These are phyloP conservation scores for Pholiota microspora DNA, from an alignment of 768 basidiomycete species.

Conservation along the genomic window DNA sequence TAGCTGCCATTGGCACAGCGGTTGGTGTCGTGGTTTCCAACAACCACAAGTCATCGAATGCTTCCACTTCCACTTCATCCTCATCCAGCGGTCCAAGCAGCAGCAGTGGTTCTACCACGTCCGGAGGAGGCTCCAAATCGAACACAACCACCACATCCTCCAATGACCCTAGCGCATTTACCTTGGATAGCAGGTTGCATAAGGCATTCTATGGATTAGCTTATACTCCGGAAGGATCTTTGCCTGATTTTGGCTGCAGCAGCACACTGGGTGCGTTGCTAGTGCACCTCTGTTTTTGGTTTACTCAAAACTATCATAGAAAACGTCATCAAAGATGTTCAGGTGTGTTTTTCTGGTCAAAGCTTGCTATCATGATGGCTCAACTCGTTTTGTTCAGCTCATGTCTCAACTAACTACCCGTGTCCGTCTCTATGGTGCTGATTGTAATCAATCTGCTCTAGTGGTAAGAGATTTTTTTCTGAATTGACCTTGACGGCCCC, in stretches of 20 bases:
- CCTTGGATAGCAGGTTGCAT: slow-evolving; percentile 61
- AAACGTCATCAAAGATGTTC: slow-evolving; percentile 66
- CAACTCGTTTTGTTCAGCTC: slow-evolving; percentile 40
- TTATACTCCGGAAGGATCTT: slow-evolving; percentile 76
- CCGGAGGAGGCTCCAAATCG: neutral
- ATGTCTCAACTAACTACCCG: slow-evolving; percentile 83
- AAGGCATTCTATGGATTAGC: slow-evolving; percentile 84
- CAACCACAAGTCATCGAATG: slow-evolving; percentile 34
- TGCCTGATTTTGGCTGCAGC: slow-evolving; percentile 62
- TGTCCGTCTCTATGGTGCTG: slow-evolving; percentile 81
- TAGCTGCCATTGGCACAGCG: slow-evolving; percentile 58
- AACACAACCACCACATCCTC: slow-evolving; percentile 10
- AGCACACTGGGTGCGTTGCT: slow-evolving; percentile 38
- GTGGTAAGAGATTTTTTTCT: slow-evolving; percentile 44
- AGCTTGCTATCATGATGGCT: slow-evolving; percentile 2
- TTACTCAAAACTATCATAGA: slow-evolving; percentile 29
- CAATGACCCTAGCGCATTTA: slow-evolving; percentile 71
- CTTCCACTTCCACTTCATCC: neutral
- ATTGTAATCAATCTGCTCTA: slow-evolving; percentile 80
- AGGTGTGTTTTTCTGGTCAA: slow-evolving; percentile 37
- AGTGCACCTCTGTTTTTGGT: neutral
- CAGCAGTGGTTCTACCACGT: slow-evolving; percentile 5
- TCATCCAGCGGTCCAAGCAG: slow-evolving; percentile 8
- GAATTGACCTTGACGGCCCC: neutral
- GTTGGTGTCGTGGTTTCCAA: slow-evolving; percentile 67